Conservation (phyloP, 352 stramenopile species). For the Phytophthora pluvialis region DNA sequence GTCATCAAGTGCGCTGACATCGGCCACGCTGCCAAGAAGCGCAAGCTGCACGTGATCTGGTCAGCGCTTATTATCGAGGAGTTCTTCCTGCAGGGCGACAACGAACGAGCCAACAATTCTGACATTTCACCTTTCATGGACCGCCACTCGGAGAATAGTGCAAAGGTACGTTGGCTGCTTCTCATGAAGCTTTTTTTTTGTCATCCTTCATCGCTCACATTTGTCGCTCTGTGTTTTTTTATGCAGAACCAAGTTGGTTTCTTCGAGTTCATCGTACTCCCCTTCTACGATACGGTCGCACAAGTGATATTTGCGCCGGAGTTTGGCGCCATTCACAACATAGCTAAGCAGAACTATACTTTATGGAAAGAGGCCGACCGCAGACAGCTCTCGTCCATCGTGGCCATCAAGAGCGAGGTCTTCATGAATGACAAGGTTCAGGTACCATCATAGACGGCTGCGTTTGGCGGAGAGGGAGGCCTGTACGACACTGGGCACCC, state of each 20-base stretch:
- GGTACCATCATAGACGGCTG: conserved; percentile 44
- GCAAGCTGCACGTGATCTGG: conserved; percentile 90
- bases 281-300: conserved; percentile 81
- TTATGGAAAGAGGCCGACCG: conserved; percentile 85
- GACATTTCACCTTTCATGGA: conserved; percentile 94
- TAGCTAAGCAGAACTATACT: conserved; percentile 86
- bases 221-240: not conserved
- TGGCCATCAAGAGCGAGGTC: conserved; percentile 80
- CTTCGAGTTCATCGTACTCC: conserved; percentile 87
- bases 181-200: conserved; percentile 3
- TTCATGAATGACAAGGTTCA: conserved; percentile 78
- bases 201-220: conserved; percentile 1
- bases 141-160: conserved; percentile 85
- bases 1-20: conserved; percentile 94
- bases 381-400: conserved; percentile 83
- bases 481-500: conserved; percentile 11
- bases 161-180: conserved; percentile 54
- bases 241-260: conserved; percentile 85
- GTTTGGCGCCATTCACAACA: conserved; percentile 74
- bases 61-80: conserved; percentile 93
- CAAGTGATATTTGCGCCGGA: conserved; percentile 81
- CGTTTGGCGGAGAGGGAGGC: conserved; percentile 24
- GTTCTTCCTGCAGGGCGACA: conserved; percentile 95
- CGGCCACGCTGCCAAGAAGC: conserved; percentile 91
- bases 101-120: conserved; percentile 89